Base-by-base conservation (phyloP, 2,329 filamentous ascomycete species). In the Graphilbum fragrans region DNA sequence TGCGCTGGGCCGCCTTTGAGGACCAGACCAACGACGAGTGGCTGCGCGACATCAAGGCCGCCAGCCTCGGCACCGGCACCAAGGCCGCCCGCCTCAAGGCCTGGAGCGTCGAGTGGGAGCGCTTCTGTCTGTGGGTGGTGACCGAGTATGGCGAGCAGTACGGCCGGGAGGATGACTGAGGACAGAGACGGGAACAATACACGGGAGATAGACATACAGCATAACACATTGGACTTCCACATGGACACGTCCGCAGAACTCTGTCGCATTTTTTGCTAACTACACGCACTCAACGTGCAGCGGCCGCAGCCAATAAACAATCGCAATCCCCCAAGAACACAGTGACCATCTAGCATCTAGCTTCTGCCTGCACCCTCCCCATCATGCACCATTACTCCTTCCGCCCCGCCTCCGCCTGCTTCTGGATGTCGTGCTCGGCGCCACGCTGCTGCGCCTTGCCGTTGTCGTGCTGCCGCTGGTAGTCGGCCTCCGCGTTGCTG, bases 121-220 rank as follows among this genome's bases (percentile, higher is more conserved):
- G 76, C 54, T 96, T 92, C 56, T 96, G 88, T 55, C 70, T 86
- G 41, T 95, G 87, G 87, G 70, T 96, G 35, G 82, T 94, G 10
- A 69, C 78, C 31, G 84, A 94, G 62, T 94, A 74, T 52, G 70
- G 66, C 9, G 67, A 70, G 0, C 77, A 88, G 59, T 90, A 74
- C 41, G 66, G 58, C 27, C 57, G 60, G 11, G 55, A 36, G 14
- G 6, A n/a, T 27, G 35, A 37, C 8, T 11, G n/a, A 11, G 20
- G 27, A 42, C 18, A 17, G 12, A 1, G 17, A 21, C 4, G 35
- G 25, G 36, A 23, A 20, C 10, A 17, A n/a, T 7, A 38, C 21
- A 25, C 2, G 16, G 25, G 25, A 8, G 25, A 27, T 12, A 7
- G 25, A 27, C 8, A 7, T 27, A 27, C 7, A 27, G 7, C 25